Percentiles rank a stretch among this genome's conserved stretches.
Conservation (phyloP, 2,329 filamentous ascomycete species). For the Dothidotthia symphoricarpi region DNA sequence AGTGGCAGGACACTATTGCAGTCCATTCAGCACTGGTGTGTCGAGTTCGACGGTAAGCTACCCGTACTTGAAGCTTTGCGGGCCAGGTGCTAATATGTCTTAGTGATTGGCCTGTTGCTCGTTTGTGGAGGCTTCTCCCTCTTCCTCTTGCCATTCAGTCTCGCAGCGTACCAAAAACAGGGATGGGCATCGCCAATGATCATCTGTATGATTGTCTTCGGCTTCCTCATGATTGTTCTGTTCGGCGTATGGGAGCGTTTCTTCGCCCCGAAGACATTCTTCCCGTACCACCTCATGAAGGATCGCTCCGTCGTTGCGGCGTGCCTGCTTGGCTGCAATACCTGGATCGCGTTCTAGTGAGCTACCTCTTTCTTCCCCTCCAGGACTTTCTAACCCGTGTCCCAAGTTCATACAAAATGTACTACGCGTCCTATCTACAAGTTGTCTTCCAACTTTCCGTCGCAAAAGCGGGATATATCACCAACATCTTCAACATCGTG, state of each 20-base stretch:
- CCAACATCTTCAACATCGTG: slow-evolving; percentile 24
- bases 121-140: slow-evolving; percentile 60
- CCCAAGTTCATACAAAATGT: slow-evolving; percentile 27
- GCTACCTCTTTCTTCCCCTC: not conserved
- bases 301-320: slow-evolving; percentile 52
- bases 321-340: slow-evolving; percentile 40
- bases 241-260: slow-evolving; percentile 43
- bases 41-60: slow-evolving; percentile 57
- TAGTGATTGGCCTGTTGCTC: slow-evolving; percentile 59
- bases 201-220: slow-evolving; percentile 41
- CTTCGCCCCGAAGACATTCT: slow-evolving; percentile 40
- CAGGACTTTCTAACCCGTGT: not conserved
- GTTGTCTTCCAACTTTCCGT: slow-evolving; percentile 33
- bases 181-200: slow-evolving; percentile 37
- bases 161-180: slow-evolving; percentile 39
- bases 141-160: slow-evolving; percentile 66
- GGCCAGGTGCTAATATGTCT: not conserved
- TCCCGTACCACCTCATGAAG: slow-evolving; percentile 48
- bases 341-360: slow-evolving; percentile 25
- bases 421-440: slow-evolving; percentile 40
- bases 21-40: slow-evolving; percentile 53
- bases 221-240: slow-evolving; percentile 28
- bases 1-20: slow-evolving; percentile 49
- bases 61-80: not conserved
- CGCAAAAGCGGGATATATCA: slow-evolving; percentile 19